Conservation (phyloP, 2,329 filamentous ascomycete species). For the Phaeosphaeriaceae sp. region DNA sequence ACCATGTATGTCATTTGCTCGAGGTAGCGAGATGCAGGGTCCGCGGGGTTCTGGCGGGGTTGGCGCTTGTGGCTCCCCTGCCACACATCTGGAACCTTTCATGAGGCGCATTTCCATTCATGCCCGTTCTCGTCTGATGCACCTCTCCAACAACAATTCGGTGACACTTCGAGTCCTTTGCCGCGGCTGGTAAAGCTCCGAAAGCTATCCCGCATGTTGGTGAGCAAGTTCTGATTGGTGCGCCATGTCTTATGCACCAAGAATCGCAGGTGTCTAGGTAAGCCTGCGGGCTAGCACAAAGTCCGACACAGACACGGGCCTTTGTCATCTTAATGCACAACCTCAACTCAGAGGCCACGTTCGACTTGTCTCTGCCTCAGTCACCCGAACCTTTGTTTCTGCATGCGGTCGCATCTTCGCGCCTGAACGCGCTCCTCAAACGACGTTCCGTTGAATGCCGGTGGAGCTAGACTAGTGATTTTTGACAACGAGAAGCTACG, state of each 20-base stretch:
- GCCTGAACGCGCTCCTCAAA: neutral
- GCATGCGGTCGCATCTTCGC: neutral
- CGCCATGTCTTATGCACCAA: neutral
- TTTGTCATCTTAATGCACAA: conserved; percentile 19
- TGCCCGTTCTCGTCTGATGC: neutral
- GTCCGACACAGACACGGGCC: neutral
- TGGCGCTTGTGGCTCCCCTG: conserved; percentile 5
- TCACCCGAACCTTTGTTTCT: neutral
- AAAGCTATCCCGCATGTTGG: neutral
- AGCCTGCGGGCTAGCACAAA: conserved; percentile 4
- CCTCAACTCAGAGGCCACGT: conserved; percentile 2
- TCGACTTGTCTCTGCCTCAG: neutral
- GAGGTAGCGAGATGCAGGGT: conserved; percentile 14
- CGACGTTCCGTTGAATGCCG: too few relatives aligned
- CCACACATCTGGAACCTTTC: conserved; percentile 7
- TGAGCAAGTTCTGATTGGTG: conserved; percentile 25
- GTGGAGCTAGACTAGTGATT: too few relatives aligned
- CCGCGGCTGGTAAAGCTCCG: too few relatives aligned
- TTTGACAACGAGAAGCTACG: too few relatives aligned
- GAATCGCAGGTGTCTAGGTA: neutral
- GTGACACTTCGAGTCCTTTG: neutral
- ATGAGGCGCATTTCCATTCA: conserved; percentile 21
- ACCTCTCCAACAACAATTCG: neutral
- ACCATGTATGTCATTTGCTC: neutral
- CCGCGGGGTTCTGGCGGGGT: conserved; percentile 6